These are phyloP conservation scores for Skeletonema menzelii DNA, from an alignment of 108 stramenopile species.

Conservation along the genomic window DNA sequence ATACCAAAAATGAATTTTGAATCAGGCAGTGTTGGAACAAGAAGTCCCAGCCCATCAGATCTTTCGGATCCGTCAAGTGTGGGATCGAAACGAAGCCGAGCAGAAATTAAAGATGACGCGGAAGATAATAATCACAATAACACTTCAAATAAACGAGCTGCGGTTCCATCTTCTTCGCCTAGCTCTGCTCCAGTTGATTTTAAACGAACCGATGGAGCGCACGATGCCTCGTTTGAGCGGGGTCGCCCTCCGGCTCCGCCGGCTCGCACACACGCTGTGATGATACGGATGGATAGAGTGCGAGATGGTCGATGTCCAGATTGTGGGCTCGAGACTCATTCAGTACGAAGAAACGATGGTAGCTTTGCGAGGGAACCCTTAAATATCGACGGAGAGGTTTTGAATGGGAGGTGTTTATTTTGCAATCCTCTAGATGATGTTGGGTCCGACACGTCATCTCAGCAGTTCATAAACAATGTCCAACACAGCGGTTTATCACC, in stretches of 20 bases:
- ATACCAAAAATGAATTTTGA: neutral
- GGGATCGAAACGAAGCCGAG: neutral
- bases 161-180: neutral
- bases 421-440: constrained; percentile 33
- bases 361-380: constrained; percentile 22
- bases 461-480: neutral
- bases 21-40: neutral
- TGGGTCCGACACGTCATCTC: neutral
- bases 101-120: neutral
- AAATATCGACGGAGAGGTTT: constrained; percentile 39
- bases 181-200: neutral
- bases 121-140: neutral
- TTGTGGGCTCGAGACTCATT: constrained; percentile 52
- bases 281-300: constrained; percentile 26
- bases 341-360: constrained; percentile 1
- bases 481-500: neutral
- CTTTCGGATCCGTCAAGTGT: neutral
- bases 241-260: too few relatives aligned
- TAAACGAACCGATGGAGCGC: neutral
- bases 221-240: too few relatives aligned
- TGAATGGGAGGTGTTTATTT: constrained; percentile 37
- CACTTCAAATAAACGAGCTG: neutral
- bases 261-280: neutral
- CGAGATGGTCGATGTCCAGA: constrained; percentile 50
- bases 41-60: neutral